These are phyloP conservation scores for Penicillium paxilli DNA, from an alignment of 495 filamentous ascomycete genomes.

Conservation along the genomic window DNA sequence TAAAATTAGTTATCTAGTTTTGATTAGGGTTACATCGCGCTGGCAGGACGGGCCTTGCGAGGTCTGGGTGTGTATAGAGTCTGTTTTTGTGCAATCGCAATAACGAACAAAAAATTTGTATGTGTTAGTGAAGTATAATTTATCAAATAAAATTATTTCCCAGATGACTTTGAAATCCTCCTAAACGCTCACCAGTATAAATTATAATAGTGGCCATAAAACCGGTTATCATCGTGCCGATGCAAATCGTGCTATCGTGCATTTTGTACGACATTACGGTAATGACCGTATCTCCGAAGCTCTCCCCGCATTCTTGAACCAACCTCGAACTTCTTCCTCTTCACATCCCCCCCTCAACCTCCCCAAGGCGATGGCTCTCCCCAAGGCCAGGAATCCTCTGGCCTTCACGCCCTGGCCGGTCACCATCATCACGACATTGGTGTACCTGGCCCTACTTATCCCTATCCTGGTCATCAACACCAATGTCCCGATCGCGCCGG, in stretches of 20 bases:
- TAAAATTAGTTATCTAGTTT: too few relatives aligned
- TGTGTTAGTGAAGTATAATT: too few relatives aligned
- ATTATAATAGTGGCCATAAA: too few relatives aligned
- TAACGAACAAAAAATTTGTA: too few relatives aligned
- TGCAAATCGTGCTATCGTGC: background rate
- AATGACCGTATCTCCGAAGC: conserved; percentile 10
- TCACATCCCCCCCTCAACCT: background rate
- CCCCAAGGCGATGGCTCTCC: conserved; percentile 31
- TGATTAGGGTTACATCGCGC: background rate
- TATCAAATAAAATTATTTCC: too few relatives aligned
- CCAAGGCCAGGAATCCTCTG: conserved; percentile 51
- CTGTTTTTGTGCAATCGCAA: too few relatives aligned
- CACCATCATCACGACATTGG: conserved; percentile 66
- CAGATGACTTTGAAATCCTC: too few relatives aligned
- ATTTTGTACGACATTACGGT: conserved; percentile 12
- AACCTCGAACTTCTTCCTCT: conserved; percentile 8
- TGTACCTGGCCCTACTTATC: conserved; percentile 69
- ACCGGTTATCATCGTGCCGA: background rate
- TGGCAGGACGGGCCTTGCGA: too few relatives aligned
- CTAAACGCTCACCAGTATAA: too few relatives aligned
- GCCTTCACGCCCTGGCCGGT: conserved; percentile 68
- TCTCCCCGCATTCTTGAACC: conserved; percentile 29
- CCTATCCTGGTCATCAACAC: conserved; percentile 73
- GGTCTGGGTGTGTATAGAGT: too few relatives aligned
- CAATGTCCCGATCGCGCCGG: conserved; percentile 69